phyloP scores from a whole-genome alignment of 768 basidiomycete species.

The Lentinula lateritia region DNA sequence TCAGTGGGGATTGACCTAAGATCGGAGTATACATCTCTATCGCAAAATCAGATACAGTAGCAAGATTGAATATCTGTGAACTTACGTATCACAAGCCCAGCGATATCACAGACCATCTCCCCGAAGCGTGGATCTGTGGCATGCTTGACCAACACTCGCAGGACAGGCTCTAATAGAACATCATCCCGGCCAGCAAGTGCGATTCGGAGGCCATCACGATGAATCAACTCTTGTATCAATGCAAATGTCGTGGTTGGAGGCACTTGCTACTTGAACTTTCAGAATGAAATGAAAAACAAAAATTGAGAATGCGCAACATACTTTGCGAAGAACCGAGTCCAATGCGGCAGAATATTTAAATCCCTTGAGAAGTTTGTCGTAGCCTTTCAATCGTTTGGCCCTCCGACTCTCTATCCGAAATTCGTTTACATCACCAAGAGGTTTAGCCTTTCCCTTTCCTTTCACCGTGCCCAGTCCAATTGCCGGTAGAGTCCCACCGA shows the following conservation, averaged over 20 bases:
- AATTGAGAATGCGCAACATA: conserved; percentile 22
- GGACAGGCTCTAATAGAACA: conserved; percentile 84
- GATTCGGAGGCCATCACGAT: conserved; percentile 81
- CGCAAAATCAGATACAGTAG: conserved; percentile 6
- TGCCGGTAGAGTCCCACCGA: conserved; percentile 45
- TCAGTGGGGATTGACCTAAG: conserved; percentile 89
- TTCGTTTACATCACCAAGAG: conserved; percentile 64
- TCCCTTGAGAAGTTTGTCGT: conserved; percentile 82
- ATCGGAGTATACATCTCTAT: conserved; percentile 89
- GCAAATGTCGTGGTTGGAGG: conserved; percentile 85
- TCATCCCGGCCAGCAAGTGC: conserved; percentile 92
- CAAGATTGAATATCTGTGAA: conserved; percentile 4
- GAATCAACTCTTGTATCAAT: conserved; percentile 86
- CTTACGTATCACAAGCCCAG: conserved; percentile 79
- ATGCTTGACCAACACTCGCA: conserved; percentile 81
- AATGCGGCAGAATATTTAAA: conserved; percentile 95
- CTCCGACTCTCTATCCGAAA: conserved; percentile 71
- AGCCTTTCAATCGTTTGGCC: conserved; percentile 70
- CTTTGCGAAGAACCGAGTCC: conserved; percentile 86
- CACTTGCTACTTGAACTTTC: conserved; percentile 51
- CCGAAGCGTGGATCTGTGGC: conserved; percentile 90
- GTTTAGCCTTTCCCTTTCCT: conserved; percentile 40
- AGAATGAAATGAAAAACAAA: not conserved
- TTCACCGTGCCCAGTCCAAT: conserved; percentile 54
- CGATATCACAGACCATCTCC: conserved; percentile 79